Conservation (phyloP, 345 rosid species). For the Citrus unshiu region DNA sequence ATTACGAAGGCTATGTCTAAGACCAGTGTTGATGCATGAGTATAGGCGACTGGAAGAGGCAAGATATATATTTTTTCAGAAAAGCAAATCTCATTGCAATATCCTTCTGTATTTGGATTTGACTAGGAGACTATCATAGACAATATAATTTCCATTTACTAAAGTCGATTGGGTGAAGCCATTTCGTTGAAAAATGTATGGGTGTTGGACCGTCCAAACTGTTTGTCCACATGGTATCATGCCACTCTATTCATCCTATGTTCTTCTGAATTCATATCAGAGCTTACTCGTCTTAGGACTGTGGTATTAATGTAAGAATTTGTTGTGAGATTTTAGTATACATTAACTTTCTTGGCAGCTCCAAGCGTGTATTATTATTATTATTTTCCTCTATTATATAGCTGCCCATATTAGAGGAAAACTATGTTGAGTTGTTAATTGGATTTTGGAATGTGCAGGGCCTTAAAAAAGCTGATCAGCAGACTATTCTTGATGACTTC, state of each 20-base stretch:
- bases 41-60: background rate
- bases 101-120: background rate
- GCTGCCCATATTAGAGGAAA: background rate
- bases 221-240: background rate
- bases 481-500: constrained; percentile 83
- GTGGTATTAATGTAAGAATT: background rate
- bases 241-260: background rate
- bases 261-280: background rate
- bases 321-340: background rate
- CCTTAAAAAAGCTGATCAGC: constrained; percentile 87
- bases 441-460: constrained; percentile 45
- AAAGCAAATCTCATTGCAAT: background rate
- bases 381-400: background rate
- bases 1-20: background rate
- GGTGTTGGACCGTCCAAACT: background rate
- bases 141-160: background rate
- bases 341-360: background rate
- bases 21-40: background rate
- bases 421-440: background rate
- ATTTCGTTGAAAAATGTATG: background rate
- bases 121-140: background rate
- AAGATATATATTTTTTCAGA: background rate
- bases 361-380: background rate
- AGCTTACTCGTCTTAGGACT: background rate
- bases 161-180: background rate